A percentile compares a stretch with the other conserved stretches of the same genome.
Evolutionary conservation across 2,329 filamentous ascomycete species (phyloP).

Genomic region (Venturia pyrina): DNA sequence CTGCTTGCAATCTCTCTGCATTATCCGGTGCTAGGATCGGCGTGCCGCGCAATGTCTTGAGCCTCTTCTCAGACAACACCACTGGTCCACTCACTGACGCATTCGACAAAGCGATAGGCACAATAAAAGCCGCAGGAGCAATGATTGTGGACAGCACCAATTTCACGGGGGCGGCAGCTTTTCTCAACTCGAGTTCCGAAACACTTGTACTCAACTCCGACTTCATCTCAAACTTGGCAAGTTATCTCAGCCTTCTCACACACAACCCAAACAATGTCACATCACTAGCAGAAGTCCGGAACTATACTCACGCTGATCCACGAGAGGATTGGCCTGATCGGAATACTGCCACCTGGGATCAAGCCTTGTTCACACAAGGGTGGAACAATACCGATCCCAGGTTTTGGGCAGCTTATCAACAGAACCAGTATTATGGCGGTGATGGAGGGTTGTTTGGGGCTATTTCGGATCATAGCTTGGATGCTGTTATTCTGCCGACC

Average conservation of each 20-base stretch:
- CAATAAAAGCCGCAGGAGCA: slow-evolving; percentile 47
- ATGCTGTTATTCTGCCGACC: slow-evolving; percentile 53
- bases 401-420: slow-evolving; percentile 49
- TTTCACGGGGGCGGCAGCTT: slow-evolving; percentile 43
- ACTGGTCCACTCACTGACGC: slow-evolving; percentile 37
- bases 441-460: slow-evolving; percentile 52
- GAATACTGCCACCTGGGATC: slow-evolving; percentile 49
- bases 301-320: slow-evolving; percentile 44
- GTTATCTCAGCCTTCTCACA: slow-evolving; percentile 47
- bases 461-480: slow-evolving; percentile 44
- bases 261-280: slow-evolving; percentile 48
- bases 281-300: slow-evolving; percentile 40
- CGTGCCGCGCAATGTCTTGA: slow-evolving; percentile 50
- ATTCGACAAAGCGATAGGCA: slow-evolving; percentile 45
- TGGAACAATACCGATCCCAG: slow-evolving; percentile 46
- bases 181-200: slow-evolving; percentile 29
- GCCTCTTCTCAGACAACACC: slow-evolving; percentile 19
- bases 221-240: slow-evolving; percentile 46
- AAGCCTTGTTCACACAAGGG: slow-evolving; percentile 35
- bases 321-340: slow-evolving; percentile 51
- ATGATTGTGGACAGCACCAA: slow-evolving; percentile 50
- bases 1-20: slow-evolving; percentile 43
- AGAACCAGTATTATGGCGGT: slow-evolving; percentile 44
- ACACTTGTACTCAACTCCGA: slow-evolving; percentile 46
- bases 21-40: slow-evolving; percentile 52